Evolutionary conservation across 1,139 yeast genomes (phyloP), one percentile per base, ranked within the genome.

Genomic region (Magnusiomyces magnusii): DNA sequence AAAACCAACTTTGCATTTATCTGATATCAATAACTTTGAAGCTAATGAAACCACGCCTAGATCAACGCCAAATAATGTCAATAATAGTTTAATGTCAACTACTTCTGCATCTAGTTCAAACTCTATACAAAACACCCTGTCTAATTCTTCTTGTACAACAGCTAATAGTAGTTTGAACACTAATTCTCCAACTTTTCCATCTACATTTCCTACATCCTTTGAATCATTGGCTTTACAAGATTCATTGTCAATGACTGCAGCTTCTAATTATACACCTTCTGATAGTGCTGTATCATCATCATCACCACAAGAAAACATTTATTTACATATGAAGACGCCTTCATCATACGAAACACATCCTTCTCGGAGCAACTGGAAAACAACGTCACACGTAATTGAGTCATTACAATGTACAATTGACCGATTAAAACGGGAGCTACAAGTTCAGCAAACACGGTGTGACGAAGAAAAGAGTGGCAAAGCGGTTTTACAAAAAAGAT

Each of bases 401-500:
- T 62, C 61, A 17, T 65, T 69, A 23, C 70, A 69, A 53, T 60
- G 59, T 25, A 63, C 64, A 21, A 65, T 67, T 41, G 71, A 68
- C 57, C 54, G 60, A 13, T 62, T 69, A 36, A 62, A 63, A 47
- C 62, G 68, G 3, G 68, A 68, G 44, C 63, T 68, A 25, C 54
- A 62, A 47, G 69, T 65, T 54, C 67, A 66, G 57, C 60, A 61
- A 21, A 68, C 67, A 39, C 61, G 62, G 15, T 64, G 64, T 17
- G 62, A 63, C 31, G 68, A 68, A 51, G 70, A 66, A 49, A 55
- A 59, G 2, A 58, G 60, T 31, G 62, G 64, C 34, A 55, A 61
- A 19, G 69, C 67, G 28, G 70, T 69, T 2, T 55, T 65, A 28
- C 56, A 58, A 56, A 67, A 65, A 49, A 61, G 69, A 17, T 63